phyloP scores from a whole-genome alignment of 2,329 filamentous ascomycete species.

The Onygenales sp. region DNA sequence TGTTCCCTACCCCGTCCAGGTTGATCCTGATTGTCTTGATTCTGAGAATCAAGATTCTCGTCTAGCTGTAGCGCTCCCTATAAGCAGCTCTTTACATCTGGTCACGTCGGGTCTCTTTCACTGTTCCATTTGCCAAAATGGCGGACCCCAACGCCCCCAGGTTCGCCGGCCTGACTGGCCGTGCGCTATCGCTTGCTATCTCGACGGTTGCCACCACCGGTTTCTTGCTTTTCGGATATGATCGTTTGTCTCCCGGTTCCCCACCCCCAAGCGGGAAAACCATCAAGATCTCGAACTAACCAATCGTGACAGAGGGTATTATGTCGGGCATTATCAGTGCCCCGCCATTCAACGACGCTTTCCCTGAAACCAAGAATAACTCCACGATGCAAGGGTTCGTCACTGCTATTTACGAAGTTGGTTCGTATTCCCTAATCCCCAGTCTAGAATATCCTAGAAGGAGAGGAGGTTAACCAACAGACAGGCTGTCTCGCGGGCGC shows the following conservation, averaged over 20 bases:
- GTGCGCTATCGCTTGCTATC: slow-evolving; percentile 46
- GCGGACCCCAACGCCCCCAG: slow-evolving; percentile 23
- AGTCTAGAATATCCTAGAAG: neutral
- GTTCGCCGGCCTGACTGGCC: slow-evolving; percentile 52
- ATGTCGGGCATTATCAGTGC: slow-evolving; percentile 19
- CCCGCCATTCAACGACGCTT: slow-evolving; percentile 13
- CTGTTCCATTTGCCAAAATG: neutral
- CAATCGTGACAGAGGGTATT: slow-evolving; percentile 10
- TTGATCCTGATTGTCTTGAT: neutral
- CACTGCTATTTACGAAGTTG: slow-evolving; percentile 43
- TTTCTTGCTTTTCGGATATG: slow-evolving; percentile 49
- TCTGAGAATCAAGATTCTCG: neutral
- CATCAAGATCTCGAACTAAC: neutral
- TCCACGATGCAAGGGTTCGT: slow-evolving; percentile 40
- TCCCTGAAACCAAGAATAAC: slow-evolving; percentile 17
- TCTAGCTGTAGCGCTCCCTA: no score
- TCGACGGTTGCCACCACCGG: slow-evolving; percentile 53
- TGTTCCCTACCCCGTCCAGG: neutral
- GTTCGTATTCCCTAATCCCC: slow-evolving; percentile 11
- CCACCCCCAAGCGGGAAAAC: neutral
- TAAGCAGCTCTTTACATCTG: neutral
- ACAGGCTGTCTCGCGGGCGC: slow-evolving; percentile 20
- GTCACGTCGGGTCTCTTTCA: neutral
- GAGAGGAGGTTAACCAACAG: neutral
- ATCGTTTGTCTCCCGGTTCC: slow-evolving; percentile 26